phyloP scores from a whole-genome alignment of 768 basidiomycete species.

The Collybia sordida region DNA sequence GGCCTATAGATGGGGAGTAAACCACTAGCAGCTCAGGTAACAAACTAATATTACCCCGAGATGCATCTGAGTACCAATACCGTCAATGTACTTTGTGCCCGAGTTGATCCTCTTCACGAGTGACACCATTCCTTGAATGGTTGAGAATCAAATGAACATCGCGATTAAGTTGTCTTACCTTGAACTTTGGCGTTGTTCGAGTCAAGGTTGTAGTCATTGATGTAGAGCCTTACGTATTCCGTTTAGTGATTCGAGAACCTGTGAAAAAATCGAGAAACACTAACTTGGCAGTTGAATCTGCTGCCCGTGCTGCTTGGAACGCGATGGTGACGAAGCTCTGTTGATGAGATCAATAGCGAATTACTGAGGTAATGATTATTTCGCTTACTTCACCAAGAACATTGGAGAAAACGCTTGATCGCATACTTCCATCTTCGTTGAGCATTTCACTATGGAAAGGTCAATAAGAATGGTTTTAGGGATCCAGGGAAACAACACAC shows the following conservation, averaged over 20 bases:
- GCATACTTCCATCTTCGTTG: slow-evolving; percentile 49
- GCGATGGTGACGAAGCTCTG: slow-evolving; percentile 50
- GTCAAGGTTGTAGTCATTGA: slow-evolving; percentile 50
- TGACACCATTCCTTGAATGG: slow-evolving; percentile 18
- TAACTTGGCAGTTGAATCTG: slow-evolving; percentile 49
- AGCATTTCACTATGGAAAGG: slow-evolving; percentile 39
- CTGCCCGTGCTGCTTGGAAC: slow-evolving; percentile 47
- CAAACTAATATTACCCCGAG: slow-evolving; percentile 21
- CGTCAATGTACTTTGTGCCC: slow-evolving; percentile 41
- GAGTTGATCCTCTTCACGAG: slow-evolving; percentile 39
- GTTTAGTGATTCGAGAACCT: neutral
- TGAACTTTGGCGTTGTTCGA: slow-evolving; percentile 46
- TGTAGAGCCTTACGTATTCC: slow-evolving; percentile 24
- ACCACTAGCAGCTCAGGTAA: neutral
- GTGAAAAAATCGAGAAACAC: neutral
- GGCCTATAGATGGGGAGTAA: slow-evolving; percentile 22
- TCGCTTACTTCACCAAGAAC: slow-evolving; percentile 41
- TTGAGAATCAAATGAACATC: slow-evolving; percentile 14
- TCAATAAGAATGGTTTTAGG: neutral
- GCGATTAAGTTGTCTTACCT: slow-evolving; percentile 22
- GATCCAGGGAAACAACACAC: slow-evolving; percentile 18
- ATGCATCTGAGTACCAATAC: slow-evolving; percentile 52
- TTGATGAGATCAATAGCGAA: neutral
- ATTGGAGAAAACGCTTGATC: slow-evolving; percentile 46
- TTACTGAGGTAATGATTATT: neutral